phyloP scores from a whole-genome alignment of 805 yeast species.

The Teunomyces gatunensis region DNA sequence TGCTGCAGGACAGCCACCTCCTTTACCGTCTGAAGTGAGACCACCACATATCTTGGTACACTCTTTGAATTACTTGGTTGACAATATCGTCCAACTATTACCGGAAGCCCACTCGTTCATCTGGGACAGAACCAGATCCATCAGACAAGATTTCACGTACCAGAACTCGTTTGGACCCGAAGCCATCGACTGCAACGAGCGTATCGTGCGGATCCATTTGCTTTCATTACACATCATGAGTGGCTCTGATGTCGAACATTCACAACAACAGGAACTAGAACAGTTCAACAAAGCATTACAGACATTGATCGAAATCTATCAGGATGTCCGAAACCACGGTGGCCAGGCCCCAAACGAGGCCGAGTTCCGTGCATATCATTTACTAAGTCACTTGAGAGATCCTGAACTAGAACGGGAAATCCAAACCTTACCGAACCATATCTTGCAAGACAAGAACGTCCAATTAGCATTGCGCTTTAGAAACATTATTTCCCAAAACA shows the following conservation, averaged over 20 bases:
- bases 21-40: conserved; percentile 94
- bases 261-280: conserved; percentile 93
- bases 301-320: conserved; percentile 82
- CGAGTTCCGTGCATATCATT: conserved; percentile 86
- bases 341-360: conserved; percentile 79
- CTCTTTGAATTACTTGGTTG: conserved; percentile 71
- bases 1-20: conserved; percentile 98
- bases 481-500: conserved; percentile 62
- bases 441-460: conserved; percentile 54
- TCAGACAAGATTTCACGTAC: conserved; percentile 94
- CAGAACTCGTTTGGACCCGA: conserved; percentile 94
- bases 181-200: conserved; percentile 88
- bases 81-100: conserved; percentile 56
- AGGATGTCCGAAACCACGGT: conserved; percentile 70
- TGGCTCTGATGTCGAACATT: conserved; percentile 63
- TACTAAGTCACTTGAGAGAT: conserved; percentile 77
- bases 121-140: conserved; percentile 97
- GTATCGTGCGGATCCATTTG: conserved; percentile 85
- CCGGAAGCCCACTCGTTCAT: conserved; percentile 88
- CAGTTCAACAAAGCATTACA: conserved; percentile 90
- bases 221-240: conserved; percentile 85
- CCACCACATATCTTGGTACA: conserved; percentile 74
- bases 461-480: conserved; percentile 74
- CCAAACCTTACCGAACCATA: conserved; percentile 59
- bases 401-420: conserved; percentile 78